phyloP scores from a whole-genome alignment of 768 basidiomycete genomes.

The Calocybe gangraenosa region DNA sequence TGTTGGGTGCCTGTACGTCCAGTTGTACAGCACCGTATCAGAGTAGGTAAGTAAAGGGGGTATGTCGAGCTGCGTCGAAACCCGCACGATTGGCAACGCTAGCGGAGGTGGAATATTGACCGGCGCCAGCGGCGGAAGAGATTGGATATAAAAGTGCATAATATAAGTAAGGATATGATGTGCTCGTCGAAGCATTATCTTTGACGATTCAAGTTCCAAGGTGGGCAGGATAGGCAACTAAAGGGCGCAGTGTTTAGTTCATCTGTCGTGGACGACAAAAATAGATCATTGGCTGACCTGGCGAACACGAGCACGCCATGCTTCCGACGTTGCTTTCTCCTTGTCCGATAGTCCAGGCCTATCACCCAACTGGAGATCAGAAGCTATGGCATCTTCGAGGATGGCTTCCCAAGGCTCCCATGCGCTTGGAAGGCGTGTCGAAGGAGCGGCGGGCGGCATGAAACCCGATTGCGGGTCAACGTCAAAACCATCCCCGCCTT shows the following conservation, averaged over 20 bases:
- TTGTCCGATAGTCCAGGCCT: conserved; percentile 28
- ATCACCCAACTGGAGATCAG: conserved; percentile 8
- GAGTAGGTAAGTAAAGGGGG: conserved; percentile 90
- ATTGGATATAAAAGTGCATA: conserved; percentile 76
- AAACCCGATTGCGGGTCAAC: conserved; percentile 16
- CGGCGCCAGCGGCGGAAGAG: conserved; percentile 42
- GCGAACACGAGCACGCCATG: conserved; percentile 44
- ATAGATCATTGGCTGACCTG: conserved; percentile 26
- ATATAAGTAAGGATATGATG: conserved; percentile 72
- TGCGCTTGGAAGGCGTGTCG: conserved; percentile 11
- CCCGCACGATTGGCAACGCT: conserved; percentile 69
- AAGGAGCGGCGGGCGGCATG: conserved; percentile 14
- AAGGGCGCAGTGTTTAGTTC: neutral
- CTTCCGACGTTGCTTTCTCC: conserved; percentile 34
- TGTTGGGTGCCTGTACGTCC: conserved; percentile 39
- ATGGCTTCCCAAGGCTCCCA: conserved; percentile 18
- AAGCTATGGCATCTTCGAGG: conserved; percentile 12
- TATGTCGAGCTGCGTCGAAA: conserved; percentile 67
- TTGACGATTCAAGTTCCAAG: conserved; percentile 40
- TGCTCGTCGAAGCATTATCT: conserved; percentile 60
- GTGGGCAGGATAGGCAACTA: conserved; percentile 55
- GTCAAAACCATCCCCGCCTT: conserved; percentile 14
- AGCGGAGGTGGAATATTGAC: conserved; percentile 67
- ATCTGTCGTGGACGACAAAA: neutral
- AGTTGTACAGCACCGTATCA: conserved; percentile 90